These are phyloP conservation scores for Cardamine chenopodiifolia DNA, from an alignment of 345 rosid genomes.

Conservation along the genomic window DNA sequence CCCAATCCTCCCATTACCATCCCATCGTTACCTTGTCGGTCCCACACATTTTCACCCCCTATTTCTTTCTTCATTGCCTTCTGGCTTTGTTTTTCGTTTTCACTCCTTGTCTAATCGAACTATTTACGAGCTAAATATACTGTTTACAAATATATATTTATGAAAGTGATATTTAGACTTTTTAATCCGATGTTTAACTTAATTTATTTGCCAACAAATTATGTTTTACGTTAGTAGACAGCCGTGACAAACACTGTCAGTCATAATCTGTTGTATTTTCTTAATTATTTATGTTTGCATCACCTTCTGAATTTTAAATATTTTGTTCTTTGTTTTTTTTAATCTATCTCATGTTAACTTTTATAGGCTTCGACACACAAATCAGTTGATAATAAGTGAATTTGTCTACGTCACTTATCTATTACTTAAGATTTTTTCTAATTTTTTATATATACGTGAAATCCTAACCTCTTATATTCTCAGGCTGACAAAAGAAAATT, in stretches of 20 bases:
- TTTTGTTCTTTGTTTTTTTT: background rate
- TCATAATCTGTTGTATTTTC: background rate
- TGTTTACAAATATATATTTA: background rate
- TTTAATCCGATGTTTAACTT: background rate
- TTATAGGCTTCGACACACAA: background rate
- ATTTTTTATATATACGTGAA: background rate
- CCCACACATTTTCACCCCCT: background rate
- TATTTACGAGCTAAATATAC: background rate
- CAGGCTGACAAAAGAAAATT: background rate
- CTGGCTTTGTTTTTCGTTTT: background rate
- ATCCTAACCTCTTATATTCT: background rate
- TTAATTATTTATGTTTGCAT: background rate
- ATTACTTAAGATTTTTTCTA: background rate
- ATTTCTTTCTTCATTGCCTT: background rate
- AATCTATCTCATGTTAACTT: background rate
- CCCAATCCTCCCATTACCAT: background rate
- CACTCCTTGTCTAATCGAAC: background rate
- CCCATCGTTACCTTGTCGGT: background rate
- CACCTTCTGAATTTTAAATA: background rate
- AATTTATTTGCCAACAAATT: background rate
- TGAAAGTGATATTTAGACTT: background rate
- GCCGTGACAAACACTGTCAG: conserved; percentile 6
- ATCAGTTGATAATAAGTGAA: background rate
- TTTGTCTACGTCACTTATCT: background rate
- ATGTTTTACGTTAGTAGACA: background rate